Evolutionary conservation across 2,329 filamentous ascomycete genomes (phyloP), one percentile per base, ranked within the genome.

Genomic region (Colletotrichum magnum): DNA sequence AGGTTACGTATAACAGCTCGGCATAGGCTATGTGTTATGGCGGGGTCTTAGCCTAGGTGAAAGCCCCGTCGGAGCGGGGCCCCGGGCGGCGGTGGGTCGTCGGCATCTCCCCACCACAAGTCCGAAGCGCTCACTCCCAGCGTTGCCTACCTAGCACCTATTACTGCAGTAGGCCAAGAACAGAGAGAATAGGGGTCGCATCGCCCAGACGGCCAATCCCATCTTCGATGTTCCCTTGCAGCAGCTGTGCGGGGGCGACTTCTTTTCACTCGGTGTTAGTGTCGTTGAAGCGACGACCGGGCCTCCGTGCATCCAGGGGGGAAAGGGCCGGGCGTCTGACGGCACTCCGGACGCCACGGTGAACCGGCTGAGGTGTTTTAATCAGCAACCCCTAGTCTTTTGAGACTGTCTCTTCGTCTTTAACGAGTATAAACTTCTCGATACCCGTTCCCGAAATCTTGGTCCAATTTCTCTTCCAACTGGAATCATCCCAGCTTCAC

Each of bases 301-400:
- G 64, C 64, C 64, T 70, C 64, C 58, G 64, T 68, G 5, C 47
- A 24, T 26, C 47, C 54, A 41, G 10, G 58, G 21, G 21, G 21
- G 18, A 18, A 18, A 24, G 21, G 58, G 53, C 58, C 58, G 50
- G 58, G 64, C 53, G 58, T 47, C 10, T 70, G 48, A 36, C 64
- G 64, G 58, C 68, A 70, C 54, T 70, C 68, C 68, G 64, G 64
- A 36, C 60, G 62, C 45, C 36, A 52, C 32, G 32, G 7, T 36
- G 32, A 36, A 36, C 28, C 28, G 28, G 6, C 28, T 26, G 39
- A 47, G 47, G 12, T 50, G 21, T 5, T 6, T 50, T 12, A 24
- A 21, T 21, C 47, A 12, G 12, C 47, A 16, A 21, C 10, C n/a
- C n/a, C 24, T 26, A 2, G 32, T 12, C 2, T 4, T 6, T 6